Conservation (phyloP, 2,329 filamentous ascomycete species). For the Fonsecaea nubica region DNA sequence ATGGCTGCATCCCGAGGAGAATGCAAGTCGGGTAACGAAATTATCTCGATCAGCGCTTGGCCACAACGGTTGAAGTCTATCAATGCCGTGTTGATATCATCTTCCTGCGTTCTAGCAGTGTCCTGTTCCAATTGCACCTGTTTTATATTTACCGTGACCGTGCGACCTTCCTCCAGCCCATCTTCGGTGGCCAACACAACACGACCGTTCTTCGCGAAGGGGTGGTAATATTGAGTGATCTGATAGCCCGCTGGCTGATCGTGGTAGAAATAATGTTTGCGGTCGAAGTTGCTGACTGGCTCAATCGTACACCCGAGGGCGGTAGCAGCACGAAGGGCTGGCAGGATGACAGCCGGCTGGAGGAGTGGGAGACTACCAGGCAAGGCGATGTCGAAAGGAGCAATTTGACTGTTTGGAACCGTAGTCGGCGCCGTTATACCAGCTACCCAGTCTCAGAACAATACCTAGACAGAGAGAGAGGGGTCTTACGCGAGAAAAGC, state of each 20-base stretch:
- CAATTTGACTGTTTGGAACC: slow-evolving; percentile 82
- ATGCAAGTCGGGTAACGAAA: slow-evolving; percentile 87
- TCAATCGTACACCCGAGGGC: slow-evolving; percentile 83
- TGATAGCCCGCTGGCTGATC: slow-evolving; percentile 97
- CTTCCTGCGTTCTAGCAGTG: slow-evolving; percentile 88
- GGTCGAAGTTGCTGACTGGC: slow-evolving; percentile 80
- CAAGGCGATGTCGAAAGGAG: slow-evolving; percentile 85
- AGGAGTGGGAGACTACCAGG: slow-evolving; percentile 89
- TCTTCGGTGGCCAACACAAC: slow-evolving; percentile 81
- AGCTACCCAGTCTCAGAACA: slow-evolving; percentile 42
- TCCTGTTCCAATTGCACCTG: slow-evolving; percentile 98
- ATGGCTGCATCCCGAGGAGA: slow-evolving; percentile 86
- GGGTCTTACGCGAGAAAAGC: slow-evolving; percentile 74
- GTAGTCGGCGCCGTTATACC: slow-evolving; percentile 70
- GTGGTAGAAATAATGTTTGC: slow-evolving; percentile 99
- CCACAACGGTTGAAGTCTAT: slow-evolving; percentile 95
- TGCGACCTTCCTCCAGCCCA: slow-evolving; percentile 71
- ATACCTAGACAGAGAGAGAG: not conserved
- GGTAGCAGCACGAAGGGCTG: slow-evolving; percentile 86
- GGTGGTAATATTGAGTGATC: slow-evolving; percentile 92
- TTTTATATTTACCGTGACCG: slow-evolving; percentile 80
- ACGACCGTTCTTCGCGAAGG: slow-evolving; percentile 71
- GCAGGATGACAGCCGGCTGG: slow-evolving; percentile 80
- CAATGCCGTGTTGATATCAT: slow-evolving; percentile 74
- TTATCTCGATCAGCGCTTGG: slow-evolving; percentile 90